Base-by-base conservation (phyloP, 2,329 filamentous ascomycete genomes). In the Pseudocercospora ulei region DNA sequence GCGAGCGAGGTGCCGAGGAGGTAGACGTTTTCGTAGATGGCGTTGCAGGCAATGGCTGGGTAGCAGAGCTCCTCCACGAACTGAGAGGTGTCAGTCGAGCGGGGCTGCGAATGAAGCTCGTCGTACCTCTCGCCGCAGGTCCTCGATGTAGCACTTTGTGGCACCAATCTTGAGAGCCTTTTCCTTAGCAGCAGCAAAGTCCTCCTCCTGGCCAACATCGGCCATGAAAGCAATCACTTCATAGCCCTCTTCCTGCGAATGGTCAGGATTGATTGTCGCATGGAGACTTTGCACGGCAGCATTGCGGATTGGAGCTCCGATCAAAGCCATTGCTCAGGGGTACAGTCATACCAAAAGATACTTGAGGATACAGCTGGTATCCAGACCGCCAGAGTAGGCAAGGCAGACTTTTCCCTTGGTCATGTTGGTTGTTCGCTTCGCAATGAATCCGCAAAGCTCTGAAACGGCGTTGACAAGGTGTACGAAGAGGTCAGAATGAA, bases 1-100 rank as follows among this genome's bases (percentile, higher is more conserved):
- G 79, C 79, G 44, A 83, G 69, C 27, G 68, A 61, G 40, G 56
- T 58, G 39, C 72, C 67, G 47, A 76, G 67, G 30, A 76, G 67
- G 64, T 76, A 76, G 48, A 70, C 66, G 57, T 78, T 77, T 67
- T 85, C 64, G 57, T 67, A 66, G 36, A 61, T 58, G 47, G 70
- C 70, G 53, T 73, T 74, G 65, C 76, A 83, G 63, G 84, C 80
- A 48, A 90, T 74, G 46, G 83, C 82, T 36, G 74, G 78, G 73
- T 79, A 87, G 69, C 79, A 80, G 28, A 90, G 71, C 67, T 88
- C 74, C 53, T 86, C 80, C 51, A 90, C 75, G 56, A 90, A 87
- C 63, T 54, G 27, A 2, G 11, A 14, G 14, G 11, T 16, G 30
- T 47, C 9, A 23, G 12, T 42, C 22, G 39, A 26, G 7, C 8